Evolutionary conservation across 768 basidiomycete species (phyloP), one percentile per base, ranked within the genome.

Genomic region (Holtermanniella nyarrowii): DNA sequence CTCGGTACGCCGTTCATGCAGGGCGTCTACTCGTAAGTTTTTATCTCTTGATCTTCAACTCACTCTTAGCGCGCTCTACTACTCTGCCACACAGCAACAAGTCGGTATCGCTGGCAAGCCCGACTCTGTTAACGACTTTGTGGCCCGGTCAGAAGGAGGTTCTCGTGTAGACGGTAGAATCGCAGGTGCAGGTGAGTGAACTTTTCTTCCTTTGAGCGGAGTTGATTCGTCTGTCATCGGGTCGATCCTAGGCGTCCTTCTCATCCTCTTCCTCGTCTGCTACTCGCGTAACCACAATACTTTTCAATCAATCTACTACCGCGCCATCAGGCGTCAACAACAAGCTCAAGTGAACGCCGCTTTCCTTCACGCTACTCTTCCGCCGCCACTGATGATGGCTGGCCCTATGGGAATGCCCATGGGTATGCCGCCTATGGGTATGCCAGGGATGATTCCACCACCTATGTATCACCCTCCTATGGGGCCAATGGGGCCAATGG

Each of bases 241-340:
- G 26, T 82, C 83, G 22, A 80, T 93, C 62, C 67, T 87, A 39
- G 85, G 84, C 0, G 76, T 86, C 23, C 76, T 84, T 23, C 83
- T 91, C 73, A 80, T 88, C 31, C 75, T 87, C 1, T 76, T 91
- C 13, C 74, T 91, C 2, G 75, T 83, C 31, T 85, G 86, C 3
- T 79, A 84, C 59, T 63, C 63, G n/a, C 66, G 76, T 63, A 65
- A 62, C 24, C 57, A 67, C 25, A 47, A 50, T 22, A 61, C 65
- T 1, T 55, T 64, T 48, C 65, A 67, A 49, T 65, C 63, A 13
- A 55, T 62, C n/a, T 68, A 64, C 60, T 63, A 63, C 45, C 60
- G 69, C 2, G 54, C 60, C 1, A 37, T 62, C 7, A 51, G 65
- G 2, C 58, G 60, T 31, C 67, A 67, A 50, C 65, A 67, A 10